These are phyloP conservation scores for Hibiscus trionum DNA, from an alignment of 345 rosid species.

Conservation along the genomic window DNA sequence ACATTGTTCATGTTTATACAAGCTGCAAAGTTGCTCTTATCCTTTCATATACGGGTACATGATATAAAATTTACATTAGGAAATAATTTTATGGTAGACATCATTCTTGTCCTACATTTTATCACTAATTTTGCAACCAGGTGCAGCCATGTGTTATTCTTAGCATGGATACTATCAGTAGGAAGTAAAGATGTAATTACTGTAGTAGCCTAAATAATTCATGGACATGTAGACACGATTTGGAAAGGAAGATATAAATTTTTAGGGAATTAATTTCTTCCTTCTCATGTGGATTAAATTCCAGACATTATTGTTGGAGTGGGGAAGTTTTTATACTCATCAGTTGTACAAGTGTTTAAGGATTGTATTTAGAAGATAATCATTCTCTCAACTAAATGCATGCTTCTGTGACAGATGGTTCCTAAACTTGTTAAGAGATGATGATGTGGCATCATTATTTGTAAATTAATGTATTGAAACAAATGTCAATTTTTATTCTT, in stretches of 20 bases:
- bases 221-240: not conserved
- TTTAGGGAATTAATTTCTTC: not conserved
- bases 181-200: not conserved
- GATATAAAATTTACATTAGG: not conserved
- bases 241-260: slow-evolving; percentile 1
- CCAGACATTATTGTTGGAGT: not conserved
- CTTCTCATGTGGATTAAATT: not conserved
- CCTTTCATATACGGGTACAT: not conserved
- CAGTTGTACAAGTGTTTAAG: not conserved
- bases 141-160: not conserved
- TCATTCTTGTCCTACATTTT: not conserved
- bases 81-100: not conserved
- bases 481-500: not conserved
- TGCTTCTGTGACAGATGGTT: not conserved
- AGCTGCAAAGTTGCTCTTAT: not conserved
- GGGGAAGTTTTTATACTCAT: not conserved
- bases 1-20: not conserved
- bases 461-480: no score
- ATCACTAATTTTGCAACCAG: not conserved
- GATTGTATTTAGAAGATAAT: not conserved
- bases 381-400: not conserved
- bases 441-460: slow-evolving; percentile 4
- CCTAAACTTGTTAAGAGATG: not conserved
- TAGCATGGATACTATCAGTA: not conserved
- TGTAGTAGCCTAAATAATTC: not conserved